Conservation (phyloP, 768 basidiomycete species). For the Fomitopsis serialis region DNA sequence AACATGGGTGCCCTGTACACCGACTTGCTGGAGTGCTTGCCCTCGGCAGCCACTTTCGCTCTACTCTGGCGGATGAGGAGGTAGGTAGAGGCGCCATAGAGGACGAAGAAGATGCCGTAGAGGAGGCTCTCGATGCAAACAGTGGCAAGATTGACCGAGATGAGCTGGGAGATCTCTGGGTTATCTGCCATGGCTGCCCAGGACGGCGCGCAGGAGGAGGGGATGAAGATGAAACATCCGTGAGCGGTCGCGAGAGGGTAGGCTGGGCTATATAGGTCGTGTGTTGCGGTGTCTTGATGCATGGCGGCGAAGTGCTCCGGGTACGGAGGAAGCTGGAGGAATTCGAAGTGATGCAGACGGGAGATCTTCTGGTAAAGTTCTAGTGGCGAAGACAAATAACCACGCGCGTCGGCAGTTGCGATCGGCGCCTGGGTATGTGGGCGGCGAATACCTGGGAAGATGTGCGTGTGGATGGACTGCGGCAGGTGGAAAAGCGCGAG, state of each 20-base stretch:
- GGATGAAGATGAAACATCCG: no score
- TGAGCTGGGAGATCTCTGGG: background rate
- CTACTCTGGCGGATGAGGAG: background rate
- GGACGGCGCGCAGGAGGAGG: background rate
- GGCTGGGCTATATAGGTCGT: background rate
- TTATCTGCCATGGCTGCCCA: background rate
- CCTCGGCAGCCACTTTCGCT: background rate
- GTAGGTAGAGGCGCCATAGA: background rate
- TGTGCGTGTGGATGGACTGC: background rate
- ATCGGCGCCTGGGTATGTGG: background rate
- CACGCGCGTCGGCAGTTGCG: no score
- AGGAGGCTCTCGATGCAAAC: slow-evolving; percentile 4
- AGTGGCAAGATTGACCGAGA: slow-evolving; percentile 2
- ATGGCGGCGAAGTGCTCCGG: no score
- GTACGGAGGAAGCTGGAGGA: no score
- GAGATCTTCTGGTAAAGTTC: no score
- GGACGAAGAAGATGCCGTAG: slow-evolving; percentile 5
- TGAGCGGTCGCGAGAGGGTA: background rate
- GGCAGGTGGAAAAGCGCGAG: background rate
- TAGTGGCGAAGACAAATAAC: no score
- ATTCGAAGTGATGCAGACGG: no score
- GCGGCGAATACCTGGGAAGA: background rate
- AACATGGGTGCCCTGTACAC: slow-evolving; percentile 1
- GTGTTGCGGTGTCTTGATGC: background rate
- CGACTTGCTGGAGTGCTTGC: background rate